Base-by-base conservation (phyloP, 306 rosid genomes). In the Lathyrus aphaca region DNA sequence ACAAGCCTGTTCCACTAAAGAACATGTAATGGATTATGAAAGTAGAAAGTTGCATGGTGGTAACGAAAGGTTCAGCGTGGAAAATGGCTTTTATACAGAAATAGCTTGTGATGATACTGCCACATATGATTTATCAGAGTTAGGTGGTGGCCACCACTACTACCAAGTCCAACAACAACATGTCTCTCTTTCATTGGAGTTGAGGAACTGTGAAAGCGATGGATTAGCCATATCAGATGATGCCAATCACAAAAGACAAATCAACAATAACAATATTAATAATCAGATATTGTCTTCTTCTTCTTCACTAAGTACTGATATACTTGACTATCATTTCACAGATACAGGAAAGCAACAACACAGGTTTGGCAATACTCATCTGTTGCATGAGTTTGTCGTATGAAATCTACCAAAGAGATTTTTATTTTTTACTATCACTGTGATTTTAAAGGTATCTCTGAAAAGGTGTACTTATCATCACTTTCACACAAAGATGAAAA, bases 181-280 rank as follows among this genome's bases (percentile, higher is more conserved):
- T 49, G 87, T 92, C 39, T 90, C 98, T 7, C 97, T 90, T 54
- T 85, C 97, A 8, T 73, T 94, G 78, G 91, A 94, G 82, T 75
- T 93, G 84, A 87, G 91, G 77, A 89, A 88, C 72, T 76, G 84
- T 61, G 98, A 90, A 73, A 86, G 78, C 1, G 85, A 85, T 50
- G 92, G 74, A 40, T 85, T 86, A 54, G 74, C 77, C 5, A 44
- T 60, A 43, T 64, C 86, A 29, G 71, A 69, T 14, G 76, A 80
- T 78, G 77, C 79, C 68, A 69, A 79, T 69, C 80, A 80, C 10
- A 74, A 71, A 64, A 80, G 74, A 53, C 84, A 61, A 2, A 35
- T 1, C 37, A 35, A 35, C 10, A 35, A 35, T 50, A 50, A 46
- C 19, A 51, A 51, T 46, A 46, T n/a, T 54, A 23, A 56, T 57